A percentile compares a stretch with the other conserved stretches of the same genome.
Conservation (phyloP, 495 filamentous ascomycete genomes). For the Achaetomiella virescens region DNA sequence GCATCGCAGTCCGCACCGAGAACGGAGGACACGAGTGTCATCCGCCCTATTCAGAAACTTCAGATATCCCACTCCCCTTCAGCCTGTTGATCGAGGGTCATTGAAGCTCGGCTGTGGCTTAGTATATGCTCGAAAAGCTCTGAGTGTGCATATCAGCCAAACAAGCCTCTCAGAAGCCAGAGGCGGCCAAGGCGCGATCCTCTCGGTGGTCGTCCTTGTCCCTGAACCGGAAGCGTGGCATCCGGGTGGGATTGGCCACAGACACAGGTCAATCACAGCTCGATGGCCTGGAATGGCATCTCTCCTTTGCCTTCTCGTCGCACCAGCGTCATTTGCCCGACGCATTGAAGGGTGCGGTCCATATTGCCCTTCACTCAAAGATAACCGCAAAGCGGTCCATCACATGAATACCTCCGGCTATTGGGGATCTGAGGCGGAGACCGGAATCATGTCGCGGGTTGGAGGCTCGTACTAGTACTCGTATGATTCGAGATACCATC, state of each 20-base stretch:
- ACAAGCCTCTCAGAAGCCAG: neutral
- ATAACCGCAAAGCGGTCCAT: too few relatives aligned
- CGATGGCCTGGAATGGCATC: neutral
- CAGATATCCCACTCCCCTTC: constrained; percentile 4
- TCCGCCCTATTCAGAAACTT: constrained; percentile 7
- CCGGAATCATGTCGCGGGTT: too few relatives aligned
- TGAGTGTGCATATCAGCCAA: neutral
- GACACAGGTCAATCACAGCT: neutral
- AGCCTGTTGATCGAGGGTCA: constrained; percentile 18
- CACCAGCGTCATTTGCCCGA: neutral
- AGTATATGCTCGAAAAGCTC: neutral
- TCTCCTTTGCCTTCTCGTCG: neutral
- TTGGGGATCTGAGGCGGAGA: too few relatives aligned
- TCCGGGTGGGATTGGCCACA: constrained; percentile 8
- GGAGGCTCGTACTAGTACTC: too few relatives aligned
- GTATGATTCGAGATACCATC: too few relatives aligned
- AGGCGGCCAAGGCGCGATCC: neutral
- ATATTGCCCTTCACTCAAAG: neutral
- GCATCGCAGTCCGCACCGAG: neutral
- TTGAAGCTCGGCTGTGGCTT: neutral
- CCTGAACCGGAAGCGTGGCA: constrained; percentile 5
- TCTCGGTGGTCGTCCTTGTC: neutral
- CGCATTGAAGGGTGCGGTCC: neutral
- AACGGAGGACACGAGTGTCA: constrained; percentile 1
- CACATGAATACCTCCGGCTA: too few relatives aligned